Percentiles rank a stretch among this genome's conserved stretches.
Conservation (phyloP, 345 rosid species). For the Camelina hispida region DNA sequence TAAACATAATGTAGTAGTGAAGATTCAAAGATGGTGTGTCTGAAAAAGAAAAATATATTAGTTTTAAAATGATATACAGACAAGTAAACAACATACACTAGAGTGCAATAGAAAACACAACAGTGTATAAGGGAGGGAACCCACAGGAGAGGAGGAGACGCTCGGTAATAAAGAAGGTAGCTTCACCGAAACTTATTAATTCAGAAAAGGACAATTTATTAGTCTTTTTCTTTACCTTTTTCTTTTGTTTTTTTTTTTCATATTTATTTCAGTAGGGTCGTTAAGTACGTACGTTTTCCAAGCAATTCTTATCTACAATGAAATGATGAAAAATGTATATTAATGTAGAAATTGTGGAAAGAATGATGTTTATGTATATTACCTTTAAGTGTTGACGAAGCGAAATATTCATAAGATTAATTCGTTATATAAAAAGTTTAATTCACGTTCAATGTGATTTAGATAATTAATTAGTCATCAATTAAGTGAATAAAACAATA, state of each 20-base stretch:
- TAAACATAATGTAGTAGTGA: conserved; percentile 9
- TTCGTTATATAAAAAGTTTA: too few relatives aligned
- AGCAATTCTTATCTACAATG: conserved; percentile 12
- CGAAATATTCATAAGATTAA: too few relatives aligned
- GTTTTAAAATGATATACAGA: background rate
- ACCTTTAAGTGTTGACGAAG: background rate
- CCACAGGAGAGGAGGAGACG: conserved; percentile 22
- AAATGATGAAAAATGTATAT: background rate
- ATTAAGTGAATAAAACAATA: too few relatives aligned
- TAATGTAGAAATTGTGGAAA: background rate
- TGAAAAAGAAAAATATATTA: background rate
- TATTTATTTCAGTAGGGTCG: background rate
- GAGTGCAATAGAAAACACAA: background rate
- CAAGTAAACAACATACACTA: background rate
- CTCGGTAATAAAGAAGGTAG: conserved; percentile 31
- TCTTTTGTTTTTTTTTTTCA: background rate
- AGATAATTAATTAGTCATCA: too few relatives aligned
- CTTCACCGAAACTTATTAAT: conserved; percentile 30
- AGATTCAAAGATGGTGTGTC: conserved; percentile 47
- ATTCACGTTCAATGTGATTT: too few relatives aligned
- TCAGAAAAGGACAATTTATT: conserved; percentile 16
- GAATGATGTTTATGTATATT: background rate
- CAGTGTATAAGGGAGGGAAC: background rate
- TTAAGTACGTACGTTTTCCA: too few relatives aligned
- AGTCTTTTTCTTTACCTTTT: conserved; percentile 18